phyloP scores from a whole-genome alignment of 495 filamentous ascomycete genomes.

The Peziza echinospora region DNA sequence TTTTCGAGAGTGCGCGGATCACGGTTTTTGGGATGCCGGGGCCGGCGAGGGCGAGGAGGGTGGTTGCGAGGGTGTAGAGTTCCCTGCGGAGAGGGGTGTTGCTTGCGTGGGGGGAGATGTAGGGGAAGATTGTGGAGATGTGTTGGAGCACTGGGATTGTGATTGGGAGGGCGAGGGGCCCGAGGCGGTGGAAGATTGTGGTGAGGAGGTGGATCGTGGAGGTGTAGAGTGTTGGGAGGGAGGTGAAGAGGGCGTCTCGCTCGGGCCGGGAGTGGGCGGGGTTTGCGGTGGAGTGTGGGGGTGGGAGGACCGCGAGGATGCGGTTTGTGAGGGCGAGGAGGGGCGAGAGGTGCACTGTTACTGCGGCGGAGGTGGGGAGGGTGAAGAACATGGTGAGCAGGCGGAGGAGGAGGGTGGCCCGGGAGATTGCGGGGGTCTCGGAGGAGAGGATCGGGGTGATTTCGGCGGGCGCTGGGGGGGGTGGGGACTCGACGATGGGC shows the following conservation, averaged over 20 bases:
- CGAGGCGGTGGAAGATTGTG: constrained; percentile 7
- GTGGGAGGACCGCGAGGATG: constrained; percentile 6
- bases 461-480: constrained; percentile 1
- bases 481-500: constrained; percentile 7
- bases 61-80: constrained; percentile 4
- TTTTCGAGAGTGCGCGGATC: no score
- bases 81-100: neutral
- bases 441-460: constrained; percentile 5
- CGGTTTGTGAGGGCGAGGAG: constrained; percentile 13
- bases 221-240: constrained; percentile 7
- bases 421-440: constrained; percentile 7
- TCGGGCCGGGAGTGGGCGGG: constrained; percentile 5
- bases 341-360: constrained; percentile 9
- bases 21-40: constrained; percentile 12
- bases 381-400: constrained; percentile 12
- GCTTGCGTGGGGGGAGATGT: constrained; percentile 4
- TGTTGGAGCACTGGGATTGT: constrained; percentile 10
- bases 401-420: constrained; percentile 9
- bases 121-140: constrained; percentile 11
- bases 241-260: constrained; percentile 9
- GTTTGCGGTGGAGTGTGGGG: constrained; percentile 6
- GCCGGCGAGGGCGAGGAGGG: constrained; percentile 5
- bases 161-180: constrained; percentile 9
- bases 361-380: constrained; percentile 9
- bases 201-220: constrained; percentile 7